A percentile compares a stretch with the other conserved stretches of the same genome.
These are phyloP conservation scores for Farysia itapuensis DNA, from an alignment of 1,284 basidiomycete species.

Conservation along the genomic window DNA sequence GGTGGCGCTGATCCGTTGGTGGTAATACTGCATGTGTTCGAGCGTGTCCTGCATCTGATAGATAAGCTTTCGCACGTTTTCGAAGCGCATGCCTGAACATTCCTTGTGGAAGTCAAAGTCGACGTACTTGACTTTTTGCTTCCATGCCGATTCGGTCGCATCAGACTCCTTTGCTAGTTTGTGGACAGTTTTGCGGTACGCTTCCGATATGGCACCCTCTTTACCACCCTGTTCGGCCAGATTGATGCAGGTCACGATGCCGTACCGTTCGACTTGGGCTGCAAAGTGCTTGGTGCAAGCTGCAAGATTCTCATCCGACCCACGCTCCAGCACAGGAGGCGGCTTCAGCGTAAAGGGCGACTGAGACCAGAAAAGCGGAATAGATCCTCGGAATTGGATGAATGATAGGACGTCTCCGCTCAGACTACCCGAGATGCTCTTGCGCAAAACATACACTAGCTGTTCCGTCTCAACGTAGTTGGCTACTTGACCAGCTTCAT, in stretches of 20 bases:
- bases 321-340: slow-evolving; percentile 91
- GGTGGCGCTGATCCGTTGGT: slow-evolving; percentile 10
- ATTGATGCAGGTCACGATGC: slow-evolving; percentile 64
- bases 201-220: slow-evolving; percentile 76
- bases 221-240: slow-evolving; percentile 87
- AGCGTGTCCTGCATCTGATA: slow-evolving; percentile 78
- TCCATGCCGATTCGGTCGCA: slow-evolving; percentile 75
- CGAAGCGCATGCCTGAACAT: slow-evolving; percentile 71
- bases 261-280: slow-evolving; percentile 68
- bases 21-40: slow-evolving; percentile 65
- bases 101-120: slow-evolving; percentile 94
- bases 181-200: slow-evolving; percentile 73
- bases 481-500: slow-evolving; percentile 94
- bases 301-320: slow-evolving; percentile 72
- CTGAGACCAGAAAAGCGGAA: slow-evolving; percentile 88
- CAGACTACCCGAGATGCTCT: slow-evolving; percentile 37
- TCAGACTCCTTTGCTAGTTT: slow-evolving; percentile 66
- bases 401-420: slow-evolving; percentile 83
- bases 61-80: slow-evolving; percentile 64
- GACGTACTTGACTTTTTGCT: slow-evolving; percentile 86
- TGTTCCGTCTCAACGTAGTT: slow-evolving; percentile 99
- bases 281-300: slow-evolving; percentile 47
- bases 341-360: slow-evolving; percentile 75
- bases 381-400: slow-evolving; percentile 88
- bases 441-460: slow-evolving; percentile 65